These are phyloP conservation scores for Russula ochroleuca DNA, from an alignment of 768 basidiomycete genomes.

Conservation along the genomic window DNA sequence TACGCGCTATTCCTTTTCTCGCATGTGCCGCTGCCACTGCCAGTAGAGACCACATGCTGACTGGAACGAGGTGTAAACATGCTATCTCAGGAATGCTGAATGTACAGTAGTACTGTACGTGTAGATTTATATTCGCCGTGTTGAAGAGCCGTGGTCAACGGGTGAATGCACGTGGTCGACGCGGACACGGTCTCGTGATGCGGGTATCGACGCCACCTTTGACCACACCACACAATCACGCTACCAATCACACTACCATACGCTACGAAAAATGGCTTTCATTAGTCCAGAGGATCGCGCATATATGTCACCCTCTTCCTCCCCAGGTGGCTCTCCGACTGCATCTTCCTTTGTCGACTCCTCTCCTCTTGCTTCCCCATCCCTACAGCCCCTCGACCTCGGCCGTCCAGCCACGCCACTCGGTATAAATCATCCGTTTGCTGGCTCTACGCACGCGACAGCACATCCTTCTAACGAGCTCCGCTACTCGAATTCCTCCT, in stretches of 20 bases:
- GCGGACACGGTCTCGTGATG: conserved; percentile 18
- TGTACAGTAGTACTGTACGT: too few relatives aligned
- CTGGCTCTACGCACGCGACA: conserved; percentile 18
- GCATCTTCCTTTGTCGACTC: conserved; percentile 18
- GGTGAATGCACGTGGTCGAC: conserved; percentile 7
- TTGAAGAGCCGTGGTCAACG: background rate
- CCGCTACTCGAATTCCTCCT: conserved; percentile 21
- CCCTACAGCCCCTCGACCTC: conserved; percentile 20
- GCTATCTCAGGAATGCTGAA: too few relatives aligned
- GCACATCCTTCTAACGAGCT: conserved; percentile 24
- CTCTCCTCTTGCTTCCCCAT: conserved; percentile 20
- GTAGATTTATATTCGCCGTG: too few relatives aligned
- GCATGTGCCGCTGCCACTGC: background rate
- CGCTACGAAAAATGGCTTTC: conserved; percentile 7
- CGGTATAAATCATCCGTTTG: conserved; percentile 16
- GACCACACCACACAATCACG: background rate
- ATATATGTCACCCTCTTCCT: conserved; percentile 26
- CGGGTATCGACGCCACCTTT: background rate
- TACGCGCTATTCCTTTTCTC: background rate
- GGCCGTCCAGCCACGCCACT: conserved; percentile 13
- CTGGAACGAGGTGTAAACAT: background rate
- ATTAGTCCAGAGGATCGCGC: conserved; percentile 23
- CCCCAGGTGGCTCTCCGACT: conserved; percentile 19
- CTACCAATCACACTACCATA: background rate
- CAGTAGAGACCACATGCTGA: background rate